These are phyloP conservation scores for Favolaschia claudopus DNA, from an alignment of 768 basidiomycete genomes.

Conservation along the genomic window DNA sequence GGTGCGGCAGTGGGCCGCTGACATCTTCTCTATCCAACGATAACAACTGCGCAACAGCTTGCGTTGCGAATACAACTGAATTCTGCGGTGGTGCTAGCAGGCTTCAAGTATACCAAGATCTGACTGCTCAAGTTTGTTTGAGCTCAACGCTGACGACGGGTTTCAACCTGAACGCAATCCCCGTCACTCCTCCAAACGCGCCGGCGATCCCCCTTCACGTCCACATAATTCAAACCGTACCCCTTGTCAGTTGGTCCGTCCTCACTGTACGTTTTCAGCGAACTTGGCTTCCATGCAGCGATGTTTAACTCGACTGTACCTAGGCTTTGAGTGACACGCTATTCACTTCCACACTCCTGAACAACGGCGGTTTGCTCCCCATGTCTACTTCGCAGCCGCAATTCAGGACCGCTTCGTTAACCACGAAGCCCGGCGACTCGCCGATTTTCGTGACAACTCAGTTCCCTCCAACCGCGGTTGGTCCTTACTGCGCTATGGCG, in stretches of 20 bases:
- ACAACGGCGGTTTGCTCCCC: conserved; percentile 18
- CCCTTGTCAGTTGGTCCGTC: conserved; percentile 13
- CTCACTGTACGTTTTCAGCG: conserved; percentile 11
- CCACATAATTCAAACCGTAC: conserved; percentile 17
- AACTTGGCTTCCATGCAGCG: neutral
- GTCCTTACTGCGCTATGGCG: conserved; percentile 17
- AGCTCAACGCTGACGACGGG: neutral
- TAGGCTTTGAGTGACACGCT: conserved; percentile 11
- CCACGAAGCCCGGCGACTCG: conserved; percentile 18
- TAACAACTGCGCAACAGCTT: conserved; percentile 21
- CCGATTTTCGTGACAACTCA: conserved; percentile 24
- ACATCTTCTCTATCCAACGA: conserved; percentile 2
- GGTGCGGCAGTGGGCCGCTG: conserved; percentile 27
- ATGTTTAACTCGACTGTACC: too few species aligned
- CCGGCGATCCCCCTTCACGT: conserved; percentile 11
- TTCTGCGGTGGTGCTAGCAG: conserved; percentile 26
- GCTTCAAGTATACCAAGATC: conserved; percentile 14
- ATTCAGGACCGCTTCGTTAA: conserved; percentile 19
- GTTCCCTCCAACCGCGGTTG: conserved; percentile 16
- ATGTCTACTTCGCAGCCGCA: conserved; percentile 14
- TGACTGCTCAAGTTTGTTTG: conserved; percentile 7
- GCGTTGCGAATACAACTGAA: conserved; percentile 23
- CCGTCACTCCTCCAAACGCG: conserved; percentile 9
- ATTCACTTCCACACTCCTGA: conserved; percentile 17
- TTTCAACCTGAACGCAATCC: conserved; percentile 24